Evolutionary conservation across 1,284 basidiomycete genomes (phyloP), one percentile per base, ranked within the genome.

Genomic region (Puccinia hordei): DNA sequence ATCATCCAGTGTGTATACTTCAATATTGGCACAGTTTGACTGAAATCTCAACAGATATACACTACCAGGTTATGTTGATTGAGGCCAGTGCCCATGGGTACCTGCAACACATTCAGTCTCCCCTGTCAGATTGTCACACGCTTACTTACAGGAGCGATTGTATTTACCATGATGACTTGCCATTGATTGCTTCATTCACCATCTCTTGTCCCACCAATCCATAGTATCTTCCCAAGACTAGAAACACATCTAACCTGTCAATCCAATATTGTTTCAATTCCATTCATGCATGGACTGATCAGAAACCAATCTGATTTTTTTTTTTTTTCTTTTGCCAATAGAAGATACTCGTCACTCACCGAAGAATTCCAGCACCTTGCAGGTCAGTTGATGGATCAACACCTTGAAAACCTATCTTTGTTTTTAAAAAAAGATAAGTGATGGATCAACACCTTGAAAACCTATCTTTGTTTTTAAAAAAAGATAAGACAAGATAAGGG

Each of bases 41-140:
- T n/a, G n/a, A n/a, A n/a, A n/a, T n/a, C n/a, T n/a, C 38, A 1
- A 71, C 35, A 46, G 65, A 35, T 30, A 79, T 61, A 49, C 76
- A 79, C 76, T 66, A 79, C 76, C 76, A 79, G 1, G 76, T 79
- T 38, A 79, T 61, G 49, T 79, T 79, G 35, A 79, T 79, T n/a
- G 76, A 79, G 15, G 76, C 76, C 0, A 79, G 51, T 22, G 76
- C 76, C 76, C 76, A 79, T n/a, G 76, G 76, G 57, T 79, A 79
- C 76, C 76, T 79, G 19, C 9, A 27, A 33, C n/a, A 38, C 13
- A 24, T 3, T 8, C 30, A 68, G 38, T 49, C 12, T 15, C 24
- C 30, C 1, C 27, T 22, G 27, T 59, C n/a, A 49, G 41, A 10
- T 24, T 0, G 12, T 15, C 55, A 75, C 0, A 3, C 19, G 13